Conservation (phyloP, 441 rosid genomes). For the Rhodomyrtus psidioides region DNA sequence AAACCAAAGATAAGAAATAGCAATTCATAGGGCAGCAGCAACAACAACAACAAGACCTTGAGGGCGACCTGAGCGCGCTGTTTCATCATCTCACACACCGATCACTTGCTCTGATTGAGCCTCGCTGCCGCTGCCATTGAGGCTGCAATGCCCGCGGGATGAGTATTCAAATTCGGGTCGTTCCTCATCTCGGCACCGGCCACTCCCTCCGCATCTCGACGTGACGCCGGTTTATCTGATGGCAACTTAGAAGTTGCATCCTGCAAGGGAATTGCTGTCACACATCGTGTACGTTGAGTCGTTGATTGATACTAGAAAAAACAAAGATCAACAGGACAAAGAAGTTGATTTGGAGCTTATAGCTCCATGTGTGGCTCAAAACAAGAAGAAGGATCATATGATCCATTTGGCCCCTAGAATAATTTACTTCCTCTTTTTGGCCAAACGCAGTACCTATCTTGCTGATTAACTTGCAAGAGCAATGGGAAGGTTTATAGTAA, state of each 20-base stretch:
- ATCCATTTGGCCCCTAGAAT: not conserved
- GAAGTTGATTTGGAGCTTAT: not conserved
- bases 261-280: slow-evolving; percentile 11
- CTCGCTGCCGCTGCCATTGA: slow-evolving; percentile 67
- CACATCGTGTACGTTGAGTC: no score
- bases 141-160: slow-evolving; percentile 64
- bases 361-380: not conserved
- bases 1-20: not conserved
- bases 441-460: not conserved
- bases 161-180: slow-evolving; percentile 46
- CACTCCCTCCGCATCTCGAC: slow-evolving; percentile 54
- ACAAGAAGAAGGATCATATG: not conserved
- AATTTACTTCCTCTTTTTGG: not conserved
- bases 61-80: not conserved
- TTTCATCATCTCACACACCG: not conserved
- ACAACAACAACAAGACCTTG: not conserved
- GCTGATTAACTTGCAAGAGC: not conserved
- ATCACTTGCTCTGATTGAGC: slow-evolving; percentile 37
- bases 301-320: not conserved
- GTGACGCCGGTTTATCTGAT: slow-evolving; percentile 33
- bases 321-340: not conserved
- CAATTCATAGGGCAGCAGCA: not conserved
- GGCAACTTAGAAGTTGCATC: slow-evolving; percentile 37
- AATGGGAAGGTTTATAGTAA: not conserved
- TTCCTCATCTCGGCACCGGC: slow-evolving; percentile 54